Conservation (phyloP, 192 early-diverging fungal species). For the Podila horticola region DNA sequence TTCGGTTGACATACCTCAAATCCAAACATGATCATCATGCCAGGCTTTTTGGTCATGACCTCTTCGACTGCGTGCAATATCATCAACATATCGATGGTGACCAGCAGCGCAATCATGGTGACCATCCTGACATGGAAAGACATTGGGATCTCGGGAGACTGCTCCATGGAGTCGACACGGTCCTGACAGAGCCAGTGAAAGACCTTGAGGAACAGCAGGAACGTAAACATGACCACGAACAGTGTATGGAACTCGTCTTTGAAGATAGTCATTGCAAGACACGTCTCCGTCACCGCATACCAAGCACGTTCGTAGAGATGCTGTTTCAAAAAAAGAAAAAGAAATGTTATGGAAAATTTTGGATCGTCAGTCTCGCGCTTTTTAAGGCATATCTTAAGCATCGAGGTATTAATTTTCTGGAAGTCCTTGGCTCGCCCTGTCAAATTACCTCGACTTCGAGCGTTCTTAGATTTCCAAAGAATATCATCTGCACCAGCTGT, state of each 20-base stretch:
- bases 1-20: slow-evolving; percentile 77
- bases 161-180: slow-evolving; percentile 95
- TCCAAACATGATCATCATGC: slow-evolving; percentile 98
- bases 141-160: slow-evolving; percentile 70
- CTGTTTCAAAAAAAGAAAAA: slow-evolving; percentile 53
- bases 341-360: slow-evolving; percentile 11
- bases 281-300: slow-evolving; percentile 97
- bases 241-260: slow-evolving; percentile 93
- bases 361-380: too few relatives aligned
- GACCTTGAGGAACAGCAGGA: slow-evolving; percentile 92
- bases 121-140: slow-evolving; percentile 81
- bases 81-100: slow-evolving; percentile 78
- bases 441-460: slow-evolving; percentile 88
- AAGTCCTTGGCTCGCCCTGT: not conserved
- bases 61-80: slow-evolving; percentile 73
- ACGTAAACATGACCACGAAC: slow-evolving; percentile 85
- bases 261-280: slow-evolving; percentile 95
- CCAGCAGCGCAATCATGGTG: slow-evolving; percentile 71
- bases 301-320: slow-evolving; percentile 98
- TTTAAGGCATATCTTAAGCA: too few relatives aligned
- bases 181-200: slow-evolving; percentile 98
- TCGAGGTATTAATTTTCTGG: too few relatives aligned
- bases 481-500: slow-evolving; percentile 77
- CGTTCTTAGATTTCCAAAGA: slow-evolving; percentile 92
- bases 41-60: slow-evolving; percentile 75